These are phyloP conservation scores for Xylaria acuta DNA, from an alignment of 495 filamentous ascomycete species.

Conservation along the genomic window DNA sequence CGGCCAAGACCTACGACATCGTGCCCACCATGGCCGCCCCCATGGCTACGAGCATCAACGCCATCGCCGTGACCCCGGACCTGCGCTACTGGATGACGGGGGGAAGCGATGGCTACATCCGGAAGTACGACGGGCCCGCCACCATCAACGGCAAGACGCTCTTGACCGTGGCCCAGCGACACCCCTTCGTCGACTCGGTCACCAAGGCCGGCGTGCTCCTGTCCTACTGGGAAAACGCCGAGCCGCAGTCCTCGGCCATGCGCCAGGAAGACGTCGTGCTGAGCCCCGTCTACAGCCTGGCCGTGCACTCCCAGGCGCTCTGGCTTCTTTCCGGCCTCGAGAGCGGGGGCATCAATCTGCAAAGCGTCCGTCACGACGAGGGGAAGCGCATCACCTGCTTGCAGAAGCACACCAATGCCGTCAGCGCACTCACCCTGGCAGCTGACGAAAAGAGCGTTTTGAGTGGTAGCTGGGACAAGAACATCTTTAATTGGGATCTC, in stretches of 20 bases:
- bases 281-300: constrained; percentile 92
- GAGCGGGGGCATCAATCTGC: constrained; percentile 89
- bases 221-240: constrained; percentile 95
- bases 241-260: constrained; percentile 51
- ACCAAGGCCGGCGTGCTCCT: constrained; percentile 90
- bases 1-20: constrained; percentile 90
- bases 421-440: constrained; percentile 83
- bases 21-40: constrained; percentile 96
- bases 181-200: constrained; percentile 97
- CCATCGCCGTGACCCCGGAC: constrained; percentile 88
- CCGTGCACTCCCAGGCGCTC: constrained; percentile 84
- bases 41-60: constrained; percentile 94
- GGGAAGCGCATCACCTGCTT: constrained; percentile 84
- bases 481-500: constrained; percentile 92
- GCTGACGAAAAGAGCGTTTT: constrained; percentile 86
- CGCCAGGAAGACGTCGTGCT: constrained; percentile 61
- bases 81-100: constrained; percentile 95
- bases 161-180: constrained; percentile 92
- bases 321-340: constrained; percentile 93
- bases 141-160: constrained; percentile 94
- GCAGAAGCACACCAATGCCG: constrained; percentile 86
- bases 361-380: constrained; percentile 94
- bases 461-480: constrained; percentile 97
- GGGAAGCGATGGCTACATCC: constrained; percentile 90
- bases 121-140: constrained; percentile 94